A percentile compares a stretch with the other conserved stretches of the same genome.
Evolutionary conservation across 2,329 filamentous ascomycete genomes (phyloP).

Genomic region (Orbilia blumenaviensis): DNA sequence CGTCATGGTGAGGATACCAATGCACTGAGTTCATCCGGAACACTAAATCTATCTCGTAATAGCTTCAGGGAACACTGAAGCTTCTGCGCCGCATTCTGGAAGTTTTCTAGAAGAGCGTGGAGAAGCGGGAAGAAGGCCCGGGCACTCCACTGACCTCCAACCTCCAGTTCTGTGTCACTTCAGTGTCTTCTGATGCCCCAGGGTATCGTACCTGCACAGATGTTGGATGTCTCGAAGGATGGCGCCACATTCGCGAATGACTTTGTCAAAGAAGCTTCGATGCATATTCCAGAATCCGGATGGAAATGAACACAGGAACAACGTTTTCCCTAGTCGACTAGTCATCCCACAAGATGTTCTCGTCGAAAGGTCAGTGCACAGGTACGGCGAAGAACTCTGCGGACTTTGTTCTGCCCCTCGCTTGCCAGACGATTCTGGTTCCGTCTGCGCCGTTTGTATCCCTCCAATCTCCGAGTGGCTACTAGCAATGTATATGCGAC

Average conservation of each 20-base stretch:
- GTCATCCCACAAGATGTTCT: conserved; percentile 24
- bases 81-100: conserved; percentile 53
- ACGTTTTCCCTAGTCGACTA: conserved; percentile 52
- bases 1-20: conserved; percentile 33
- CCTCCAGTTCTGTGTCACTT: conserved; percentile 34
- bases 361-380: conserved; percentile 50
- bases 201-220: conserved; percentile 13
- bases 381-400: background rate
- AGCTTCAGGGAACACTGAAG: conserved; percentile 26
- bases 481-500: conserved; percentile 49
- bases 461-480: conserved; percentile 44
- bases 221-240: conserved; percentile 7
- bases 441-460: conserved; percentile 13
- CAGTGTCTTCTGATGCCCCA: conserved; percentile 23
- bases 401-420: background rate
- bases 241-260: conserved; percentile 51
- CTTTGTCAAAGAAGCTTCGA: conserved; percentile 38
- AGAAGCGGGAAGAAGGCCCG: conserved; percentile 53
- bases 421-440: background rate
- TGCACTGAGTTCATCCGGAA: conserved; percentile 30
- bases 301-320: conserved; percentile 52
- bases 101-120: conserved; percentile 46
- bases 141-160: conserved; percentile 51
- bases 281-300: conserved; percentile 51
- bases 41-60: conserved; percentile 47